A percentile compares a stretch with the other conserved stretches of the same genome.
phyloP scores from a whole-genome alignment of 305 asterid genomes.

The Coffea humblotiana region DNA sequence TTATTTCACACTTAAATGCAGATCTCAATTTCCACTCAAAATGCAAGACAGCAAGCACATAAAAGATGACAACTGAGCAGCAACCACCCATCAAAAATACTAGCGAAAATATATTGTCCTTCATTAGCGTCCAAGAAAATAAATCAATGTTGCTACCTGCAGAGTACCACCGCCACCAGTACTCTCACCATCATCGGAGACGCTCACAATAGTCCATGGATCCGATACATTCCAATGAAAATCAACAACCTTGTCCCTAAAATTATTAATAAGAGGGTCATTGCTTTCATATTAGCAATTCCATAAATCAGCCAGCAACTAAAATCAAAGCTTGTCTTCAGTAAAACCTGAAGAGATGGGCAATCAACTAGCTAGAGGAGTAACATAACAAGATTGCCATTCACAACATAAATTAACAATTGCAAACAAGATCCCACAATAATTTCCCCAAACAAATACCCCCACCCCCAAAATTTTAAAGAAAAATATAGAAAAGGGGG shows the following conservation, averaged over 20 bases:
- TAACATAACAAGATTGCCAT: background rate
- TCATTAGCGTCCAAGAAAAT: background rate
- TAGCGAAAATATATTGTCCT: background rate
- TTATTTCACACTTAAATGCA: background rate
- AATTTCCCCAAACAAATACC: background rate
- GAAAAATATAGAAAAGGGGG: background rate
- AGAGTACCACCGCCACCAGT: slow-evolving; percentile 95
- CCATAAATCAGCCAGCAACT: background rate
- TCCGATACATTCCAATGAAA: slow-evolving; percentile 90
- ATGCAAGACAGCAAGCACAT: background rate
- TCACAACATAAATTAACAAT: background rate
- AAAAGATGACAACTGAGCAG: background rate
- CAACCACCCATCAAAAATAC: background rate
- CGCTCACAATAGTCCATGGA: slow-evolving; percentile 94
- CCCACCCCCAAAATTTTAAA: background rate
- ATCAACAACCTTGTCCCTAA: slow-evolving; percentile 90
- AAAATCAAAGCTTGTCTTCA: background rate
- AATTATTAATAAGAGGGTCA: slow-evolving; percentile 12
- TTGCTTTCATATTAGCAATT: too few relatives aligned
- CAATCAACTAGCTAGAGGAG: background rate
- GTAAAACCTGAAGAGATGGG: background rate
- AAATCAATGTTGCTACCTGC: slow-evolving; percentile 52
- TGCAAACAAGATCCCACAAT: background rate
- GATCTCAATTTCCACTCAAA: background rate
- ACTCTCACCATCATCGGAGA: slow-evolving; percentile 84